Base-by-base conservation (phyloP, 768 basidiomycete genomes). In the Russula sp. region DNA sequence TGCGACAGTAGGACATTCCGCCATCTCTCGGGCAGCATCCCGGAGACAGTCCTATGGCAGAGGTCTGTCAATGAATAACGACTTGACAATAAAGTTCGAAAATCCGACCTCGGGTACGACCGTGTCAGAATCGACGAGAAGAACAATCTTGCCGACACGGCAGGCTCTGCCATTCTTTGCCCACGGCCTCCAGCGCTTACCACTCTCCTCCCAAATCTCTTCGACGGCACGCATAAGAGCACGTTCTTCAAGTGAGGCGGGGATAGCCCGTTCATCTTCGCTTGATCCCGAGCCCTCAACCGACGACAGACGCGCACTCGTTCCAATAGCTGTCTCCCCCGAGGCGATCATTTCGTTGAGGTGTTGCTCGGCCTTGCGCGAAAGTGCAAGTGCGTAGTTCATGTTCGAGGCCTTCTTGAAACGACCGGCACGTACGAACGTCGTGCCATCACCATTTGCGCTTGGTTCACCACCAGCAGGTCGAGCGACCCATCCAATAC, bases 401-500 rank as follows among this genome's bases (percentile, higher is more conserved):
- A 82, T 80, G 72, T 84, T 83, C 32, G 76, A 77, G 13, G 80
- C 79, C 72, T 79, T 78, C 76, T 78, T 81, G 73, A 77, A 77
- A 20, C 76, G 78, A 69, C 85, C 85, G 55, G 81, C 78, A 54
- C 84, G 79, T 26, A 52, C n/a, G 57, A 50, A 69, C 59, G 78
- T 75, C 68, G 79, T 76, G 14, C 80, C 83, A 69, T 78, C 74
- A 44, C 58, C 59, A 30, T 7, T 67, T 72, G 69, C 63, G 66
- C 69, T 70, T 57, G 42, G 64, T 66, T 75, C 70, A 65, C 75
- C 75, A 70, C 86, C 84, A 62, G 76, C 76, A 6, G 85, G 85
- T 53, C 85, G 79, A 42, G 85, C 80, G 63, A 85, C 81, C 77
- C 81, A 87, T 44, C 80, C 85, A 61, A 86, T 82, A 64, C 78